Percentiles rank a stretch among this genome's conserved stretches.
phyloP scores from a whole-genome alignment of 2,329 filamentous ascomycete genomes.

The Cercospora zeina region DNA sequence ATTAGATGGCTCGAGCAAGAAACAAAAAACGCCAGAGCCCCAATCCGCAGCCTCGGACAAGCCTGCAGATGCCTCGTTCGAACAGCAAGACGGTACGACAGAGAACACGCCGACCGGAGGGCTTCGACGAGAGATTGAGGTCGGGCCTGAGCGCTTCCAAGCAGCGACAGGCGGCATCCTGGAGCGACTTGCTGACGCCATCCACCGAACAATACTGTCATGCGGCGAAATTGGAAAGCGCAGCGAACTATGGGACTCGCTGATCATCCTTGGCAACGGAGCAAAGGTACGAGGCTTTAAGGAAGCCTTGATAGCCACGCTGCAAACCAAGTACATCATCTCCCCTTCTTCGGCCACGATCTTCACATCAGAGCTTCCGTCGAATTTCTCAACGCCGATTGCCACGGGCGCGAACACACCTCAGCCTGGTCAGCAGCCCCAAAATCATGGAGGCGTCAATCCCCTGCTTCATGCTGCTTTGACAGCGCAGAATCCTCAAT shows the following conservation, averaged over 20 bases:
- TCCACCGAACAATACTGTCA: conserved; percentile 79
- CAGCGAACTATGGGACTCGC: conserved; percentile 83
- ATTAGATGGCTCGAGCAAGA: conserved; percentile 50
- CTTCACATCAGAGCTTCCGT: conserved; percentile 94
- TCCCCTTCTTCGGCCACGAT: conserved; percentile 92
- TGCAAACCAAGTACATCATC: conserved; percentile 80
- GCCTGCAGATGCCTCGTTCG: conserved; percentile 37
- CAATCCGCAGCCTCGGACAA: conserved; percentile 40
- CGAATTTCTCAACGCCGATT: conserved; percentile 84
- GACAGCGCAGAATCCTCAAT: conserved; percentile 61
- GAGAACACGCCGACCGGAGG: conserved; percentile 34
- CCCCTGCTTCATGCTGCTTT: conserved; percentile 90
- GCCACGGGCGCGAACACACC: conserved; percentile 92
- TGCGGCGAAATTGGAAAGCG: conserved; percentile 84
- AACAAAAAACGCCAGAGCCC: conserved; percentile 43
- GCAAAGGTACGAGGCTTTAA: conserved; percentile 73
- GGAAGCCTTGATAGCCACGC: conserved; percentile 78
- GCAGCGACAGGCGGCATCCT: conserved; percentile 67
- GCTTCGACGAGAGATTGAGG: conserved; percentile 65
- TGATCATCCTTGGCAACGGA: conserved; percentile 91
- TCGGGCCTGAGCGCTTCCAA: conserved; percentile 73
- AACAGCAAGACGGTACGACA: conserved; percentile 28
- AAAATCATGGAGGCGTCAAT: conserved; percentile 62
- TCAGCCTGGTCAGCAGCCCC: conserved; percentile 54
- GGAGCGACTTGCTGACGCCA: conserved; percentile 77